Base-by-base conservation (phyloP, 768 basidiomycete species). In the Gloeopeniophorella convolvens region DNA sequence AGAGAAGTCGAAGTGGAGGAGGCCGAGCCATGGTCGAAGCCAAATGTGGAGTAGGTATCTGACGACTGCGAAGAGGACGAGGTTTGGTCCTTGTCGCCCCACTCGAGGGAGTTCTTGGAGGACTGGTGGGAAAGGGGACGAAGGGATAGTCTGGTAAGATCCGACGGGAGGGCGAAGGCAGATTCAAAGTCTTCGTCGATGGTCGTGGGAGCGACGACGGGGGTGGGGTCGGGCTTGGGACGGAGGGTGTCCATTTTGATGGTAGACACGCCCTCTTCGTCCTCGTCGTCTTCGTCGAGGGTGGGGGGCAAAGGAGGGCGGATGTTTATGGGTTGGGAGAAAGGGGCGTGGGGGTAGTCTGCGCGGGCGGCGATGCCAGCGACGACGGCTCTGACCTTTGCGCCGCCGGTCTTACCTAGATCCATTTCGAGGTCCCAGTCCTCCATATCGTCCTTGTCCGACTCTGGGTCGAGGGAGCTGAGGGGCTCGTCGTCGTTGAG, bases 341-440 rank as follows among this genome's bases (percentile, higher is more conserved):
- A 48, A 47, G 67, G 61, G 42, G 62, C 59, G 43, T 64, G 63
- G 37, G 67, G 62, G 42, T 65, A 51, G 26, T 73, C 70, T 46
- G 70, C 70, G 57, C 67, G 68, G 41, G 72, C 63, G 45, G 66
- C 62, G 10, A 75, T 66, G 46, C 65, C 63, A 33, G 71, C 64
- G 20, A 70, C 62, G 40, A 71, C 67, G 2, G 67, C 61, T 39
- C 63, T 66, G 11, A 69, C 70, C 59, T 70, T 80, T 50, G 76
- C 74, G 23, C 72, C 76, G 21, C 73, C 78, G 2, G 78, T 78
- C 60, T 70, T 70, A 16, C 77, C 80, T 23, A 89, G 57, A 58
- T 83, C 75, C 78, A 89, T 80, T 59, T 89, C 84, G 20, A 77
- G 56, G 60, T 91, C 89, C 89, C 89, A 90, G 63, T 90, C 87